A percentile compares a stretch with the other conserved stretches of the same genome.
Evolutionary conservation across 495 filamentous ascomycete species (phyloP).

Genomic region (Trichoderma gamsii): DNA sequence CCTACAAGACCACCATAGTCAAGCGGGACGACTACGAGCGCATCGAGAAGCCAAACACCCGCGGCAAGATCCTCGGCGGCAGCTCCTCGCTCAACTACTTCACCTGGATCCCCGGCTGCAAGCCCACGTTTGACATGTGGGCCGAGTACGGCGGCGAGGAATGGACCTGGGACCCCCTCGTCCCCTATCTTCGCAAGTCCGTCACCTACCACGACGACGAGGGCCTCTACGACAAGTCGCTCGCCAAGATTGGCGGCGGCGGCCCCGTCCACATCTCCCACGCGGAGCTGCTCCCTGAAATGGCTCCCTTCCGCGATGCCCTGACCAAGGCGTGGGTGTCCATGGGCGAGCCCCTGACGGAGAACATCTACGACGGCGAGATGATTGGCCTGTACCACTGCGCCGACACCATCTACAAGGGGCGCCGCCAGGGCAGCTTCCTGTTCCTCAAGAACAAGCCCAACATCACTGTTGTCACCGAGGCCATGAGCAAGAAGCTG

Average conservation of each 20-base stretch:
- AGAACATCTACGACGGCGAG: constrained; percentile 52
- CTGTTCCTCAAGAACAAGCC: constrained; percentile 48
- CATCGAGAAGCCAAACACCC: constrained; percentile 57
- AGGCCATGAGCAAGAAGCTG: constrained; percentile 45
- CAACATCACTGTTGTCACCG: constrained; percentile 42
- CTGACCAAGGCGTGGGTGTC: constrained; percentile 51
- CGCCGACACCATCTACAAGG: constrained; percentile 53
- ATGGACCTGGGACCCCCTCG: constrained; percentile 40
- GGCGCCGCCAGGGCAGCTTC: constrained; percentile 48
- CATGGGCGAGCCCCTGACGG: constrained; percentile 44
- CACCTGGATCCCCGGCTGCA: constrained; percentile 54
- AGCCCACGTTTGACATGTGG: constrained; percentile 61
- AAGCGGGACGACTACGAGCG: constrained; percentile 55
- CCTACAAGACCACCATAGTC: constrained; percentile 59
- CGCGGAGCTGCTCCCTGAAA: constrained; percentile 49
- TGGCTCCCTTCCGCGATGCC: constrained; percentile 49
- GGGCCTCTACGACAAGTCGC: constrained; percentile 31
- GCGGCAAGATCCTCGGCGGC: constrained; percentile 55
- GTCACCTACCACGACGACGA: constrained; percentile 53
- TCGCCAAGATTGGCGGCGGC: constrained; percentile 43
- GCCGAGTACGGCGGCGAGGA: constrained; percentile 34
- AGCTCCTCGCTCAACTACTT: constrained; percentile 56
- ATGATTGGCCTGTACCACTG: constrained; percentile 51
- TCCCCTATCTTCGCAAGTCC: constrained; percentile 50
- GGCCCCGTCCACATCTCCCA: constrained; percentile 53